Percentiles rank a stretch among this genome's conserved stretches.
phyloP scores from a whole-genome alignment of 768 basidiomycete genomes.

The Rhodotorula toruloides region DNA sequence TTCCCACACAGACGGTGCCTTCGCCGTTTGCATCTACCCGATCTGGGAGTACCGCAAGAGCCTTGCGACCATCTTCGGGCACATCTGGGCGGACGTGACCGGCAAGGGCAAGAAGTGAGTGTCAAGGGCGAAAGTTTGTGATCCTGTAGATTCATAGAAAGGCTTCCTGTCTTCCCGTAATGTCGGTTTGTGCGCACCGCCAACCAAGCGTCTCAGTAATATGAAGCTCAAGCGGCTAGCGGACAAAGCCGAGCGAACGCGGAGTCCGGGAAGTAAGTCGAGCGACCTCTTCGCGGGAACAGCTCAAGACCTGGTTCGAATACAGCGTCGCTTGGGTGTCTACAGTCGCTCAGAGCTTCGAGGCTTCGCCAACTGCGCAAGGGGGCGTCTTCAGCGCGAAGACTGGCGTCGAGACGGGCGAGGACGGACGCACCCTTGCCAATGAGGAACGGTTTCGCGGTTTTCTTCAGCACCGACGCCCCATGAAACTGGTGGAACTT shows the following conservation, averaged over 20 bases:
- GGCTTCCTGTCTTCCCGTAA: no score
- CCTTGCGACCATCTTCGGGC: constrained; percentile 56
- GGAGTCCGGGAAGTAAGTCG: no score
- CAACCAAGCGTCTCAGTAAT: no score
- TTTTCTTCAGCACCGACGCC: constrained; percentile 33
- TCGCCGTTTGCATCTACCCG: constrained; percentile 75
- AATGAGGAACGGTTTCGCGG: constrained; percentile 26
- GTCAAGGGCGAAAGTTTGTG: no score
- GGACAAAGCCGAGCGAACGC: no score
- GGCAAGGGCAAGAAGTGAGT: constrained; percentile 8
- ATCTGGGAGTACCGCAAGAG: constrained; percentile 74
- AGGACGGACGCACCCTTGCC: constrained; percentile 11
- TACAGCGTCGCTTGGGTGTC: no score
- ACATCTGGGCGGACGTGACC: constrained; percentile 48
- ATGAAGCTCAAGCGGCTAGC: no score
- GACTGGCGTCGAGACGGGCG: background rate
- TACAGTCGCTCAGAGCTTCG: background rate
- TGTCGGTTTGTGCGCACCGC: no score
- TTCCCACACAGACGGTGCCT: constrained; percentile 52
- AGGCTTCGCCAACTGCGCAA: background rate
- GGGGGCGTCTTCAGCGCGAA: background rate
- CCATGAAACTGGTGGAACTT: constrained; percentile 39
- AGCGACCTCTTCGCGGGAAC: no score
- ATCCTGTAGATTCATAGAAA: no score
- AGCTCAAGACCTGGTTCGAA: no score